These are phyloP conservation scores for Mortierella sp. DNA, from an alignment of 371 early-diverging fungal species.

Conservation along the genomic window DNA sequence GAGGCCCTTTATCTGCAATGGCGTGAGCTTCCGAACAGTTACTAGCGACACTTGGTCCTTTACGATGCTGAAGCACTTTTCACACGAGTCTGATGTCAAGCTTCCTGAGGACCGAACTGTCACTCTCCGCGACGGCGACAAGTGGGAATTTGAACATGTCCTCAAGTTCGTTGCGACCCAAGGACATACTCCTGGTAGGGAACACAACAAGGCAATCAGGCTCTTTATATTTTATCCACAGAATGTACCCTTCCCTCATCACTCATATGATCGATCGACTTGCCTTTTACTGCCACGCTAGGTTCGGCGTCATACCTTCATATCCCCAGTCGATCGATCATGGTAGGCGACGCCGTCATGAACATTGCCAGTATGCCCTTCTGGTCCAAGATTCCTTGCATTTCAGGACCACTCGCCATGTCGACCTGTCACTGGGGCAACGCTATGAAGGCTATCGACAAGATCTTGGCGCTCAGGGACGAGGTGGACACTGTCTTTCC, in stretches of 20 bases:
- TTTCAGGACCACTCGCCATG: slow-evolving; percentile 43
- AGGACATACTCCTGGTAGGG: slow-evolving; percentile 56
- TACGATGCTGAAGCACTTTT: slow-evolving; percentile 47
- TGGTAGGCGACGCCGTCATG: slow-evolving; percentile 58
- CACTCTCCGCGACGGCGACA: slow-evolving; percentile 44
- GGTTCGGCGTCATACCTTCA: slow-evolving; percentile 58
- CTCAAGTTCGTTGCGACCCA: slow-evolving; percentile 52
- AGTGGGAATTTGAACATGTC: slow-evolving; percentile 54
- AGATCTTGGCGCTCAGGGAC: slow-evolving; percentile 37
- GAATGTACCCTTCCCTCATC: no score
- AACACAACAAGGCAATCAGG: no score
- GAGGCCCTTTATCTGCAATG: slow-evolving; percentile 52
- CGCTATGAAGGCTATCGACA: slow-evolving; percentile 48
- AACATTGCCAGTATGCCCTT: slow-evolving; percentile 44
- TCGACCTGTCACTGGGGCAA: slow-evolving; percentile 47
- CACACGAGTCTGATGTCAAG: slow-evolving; percentile 43
- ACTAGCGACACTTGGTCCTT: slow-evolving; percentile 51
- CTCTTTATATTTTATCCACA: no score
- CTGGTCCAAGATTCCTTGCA: slow-evolving; percentile 33
- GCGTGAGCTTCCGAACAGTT: slow-evolving; percentile 33
- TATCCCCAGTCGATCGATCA: slow-evolving; percentile 47
- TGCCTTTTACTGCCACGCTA: slow-evolving; percentile 2
- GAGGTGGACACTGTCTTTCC: slow-evolving; percentile 53
- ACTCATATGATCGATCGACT: not conserved
- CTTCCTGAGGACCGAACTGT: slow-evolving; percentile 36